Conservation (phyloP, 768 basidiomycete genomes). For the Paxillus ammoniavirescens region DNA sequence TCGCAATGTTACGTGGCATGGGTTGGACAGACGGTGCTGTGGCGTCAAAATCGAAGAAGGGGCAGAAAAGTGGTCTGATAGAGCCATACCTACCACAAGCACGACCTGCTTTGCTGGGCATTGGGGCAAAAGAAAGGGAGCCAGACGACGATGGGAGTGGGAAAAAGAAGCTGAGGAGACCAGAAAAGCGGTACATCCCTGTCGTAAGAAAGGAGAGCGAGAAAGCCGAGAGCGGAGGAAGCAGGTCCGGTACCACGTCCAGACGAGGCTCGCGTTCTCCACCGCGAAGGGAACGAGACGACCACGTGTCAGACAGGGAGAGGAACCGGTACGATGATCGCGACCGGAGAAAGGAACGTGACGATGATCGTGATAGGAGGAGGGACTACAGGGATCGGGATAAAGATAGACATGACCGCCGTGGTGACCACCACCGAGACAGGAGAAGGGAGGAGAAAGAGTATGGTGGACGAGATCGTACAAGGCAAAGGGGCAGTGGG, state of each 20-base stretch:
- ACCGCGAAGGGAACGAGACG: conserved; percentile 18
- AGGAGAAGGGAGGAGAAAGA: conserved; percentile 7
- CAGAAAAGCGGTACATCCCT: conserved; percentile 82
- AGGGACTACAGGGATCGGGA: conserved; percentile 9
- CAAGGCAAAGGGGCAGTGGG: conserved; percentile 30
- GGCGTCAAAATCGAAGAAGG: conserved; percentile 55
- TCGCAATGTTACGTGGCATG: conserved; percentile 93
- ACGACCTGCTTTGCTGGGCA: conserved; percentile 84
- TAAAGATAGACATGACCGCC: conserved; percentile 26
- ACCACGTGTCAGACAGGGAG: conserved; percentile 6
- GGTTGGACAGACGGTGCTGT: conserved; percentile 88
- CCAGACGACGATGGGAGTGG: conserved; percentile 65
- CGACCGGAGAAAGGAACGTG: conserved; percentile 13
- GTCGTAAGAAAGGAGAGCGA: conserved; percentile 68
- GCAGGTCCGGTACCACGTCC: conserved; percentile 41
- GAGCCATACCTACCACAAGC: conserved; percentile 82
- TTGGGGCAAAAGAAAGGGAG: conserved; percentile 90
- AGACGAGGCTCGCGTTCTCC: conserved; percentile 54
- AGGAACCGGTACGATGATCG: conserved; percentile 11
- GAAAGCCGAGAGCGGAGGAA: conserved; percentile 26
- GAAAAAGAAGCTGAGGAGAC: conserved; percentile 45
- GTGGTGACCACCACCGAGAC: conserved; percentile 34
- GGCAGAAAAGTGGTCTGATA: conserved; percentile 52
- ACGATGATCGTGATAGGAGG: conserved; percentile 10
- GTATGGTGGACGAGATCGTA: conserved; percentile 9